Conservation (phyloP, 2,329 filamentous ascomycete species). For the Microdochium bolleyi region DNA sequence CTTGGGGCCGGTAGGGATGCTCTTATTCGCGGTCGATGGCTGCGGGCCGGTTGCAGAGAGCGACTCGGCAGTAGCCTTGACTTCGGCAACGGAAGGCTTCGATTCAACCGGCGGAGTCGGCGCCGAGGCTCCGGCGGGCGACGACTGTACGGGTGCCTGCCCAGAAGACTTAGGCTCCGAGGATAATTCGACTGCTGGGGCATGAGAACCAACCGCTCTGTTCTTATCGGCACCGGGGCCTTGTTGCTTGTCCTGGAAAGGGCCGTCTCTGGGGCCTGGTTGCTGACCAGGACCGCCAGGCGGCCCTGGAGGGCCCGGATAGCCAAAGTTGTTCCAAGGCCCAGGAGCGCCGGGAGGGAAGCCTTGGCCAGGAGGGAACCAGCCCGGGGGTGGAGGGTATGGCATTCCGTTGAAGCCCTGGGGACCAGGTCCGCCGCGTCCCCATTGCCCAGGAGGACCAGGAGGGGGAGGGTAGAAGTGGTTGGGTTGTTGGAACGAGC, state of each 20-base stretch:
- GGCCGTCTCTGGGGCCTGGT: neutral
- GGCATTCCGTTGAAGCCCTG: slow-evolving; percentile 66
- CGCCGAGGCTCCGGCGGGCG: slow-evolving; percentile 30
- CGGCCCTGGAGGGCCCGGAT: slow-evolving; percentile 41
- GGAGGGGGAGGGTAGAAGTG: slow-evolving; percentile 43
- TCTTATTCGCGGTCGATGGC: slow-evolving; percentile 26
- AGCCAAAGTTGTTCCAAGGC: slow-evolving; percentile 49
- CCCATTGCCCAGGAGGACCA: slow-evolving; percentile 38
- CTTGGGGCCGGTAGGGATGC: slow-evolving; percentile 38
- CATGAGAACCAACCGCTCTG: slow-evolving; percentile 28
- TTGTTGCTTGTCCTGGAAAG: slow-evolving; percentile 12
- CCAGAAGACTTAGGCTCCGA: slow-evolving; percentile 45
- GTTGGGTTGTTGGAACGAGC: slow-evolving; percentile 34
- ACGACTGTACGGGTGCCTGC: slow-evolving; percentile 28
- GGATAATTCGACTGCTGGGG: slow-evolving; percentile 34
- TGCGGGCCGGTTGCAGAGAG: slow-evolving; percentile 28
- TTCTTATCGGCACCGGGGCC: slow-evolving; percentile 35
- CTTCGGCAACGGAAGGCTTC: slow-evolving; percentile 52
- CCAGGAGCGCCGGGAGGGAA: slow-evolving; percentile 61
- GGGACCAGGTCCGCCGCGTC: slow-evolving; percentile 40
- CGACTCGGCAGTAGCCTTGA: slow-evolving; percentile 45
- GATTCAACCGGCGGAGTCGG: slow-evolving; percentile 61
- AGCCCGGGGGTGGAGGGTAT: slow-evolving; percentile 69
- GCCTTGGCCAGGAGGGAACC: slow-evolving; percentile 71
- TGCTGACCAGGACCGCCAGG: slow-evolving; percentile 11